Conservation (phyloP, 768 basidiomycete species). For the Tylopilus sp. region DNA sequence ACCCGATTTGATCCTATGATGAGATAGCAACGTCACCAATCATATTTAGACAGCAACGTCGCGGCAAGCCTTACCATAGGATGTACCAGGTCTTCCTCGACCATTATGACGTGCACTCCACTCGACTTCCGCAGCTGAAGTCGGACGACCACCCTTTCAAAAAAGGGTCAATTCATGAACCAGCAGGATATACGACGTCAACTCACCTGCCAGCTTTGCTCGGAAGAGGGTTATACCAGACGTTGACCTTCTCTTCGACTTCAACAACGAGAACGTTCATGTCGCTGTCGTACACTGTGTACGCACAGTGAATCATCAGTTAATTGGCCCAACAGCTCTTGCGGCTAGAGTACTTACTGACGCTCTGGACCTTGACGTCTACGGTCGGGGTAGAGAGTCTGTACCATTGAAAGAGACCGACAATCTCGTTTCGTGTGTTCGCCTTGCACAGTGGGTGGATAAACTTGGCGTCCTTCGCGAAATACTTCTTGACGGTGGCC, state of each 20-base stretch:
- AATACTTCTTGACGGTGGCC: constrained; percentile 45
- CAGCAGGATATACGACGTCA: background rate
- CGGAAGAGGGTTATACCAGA: constrained; percentile 49
- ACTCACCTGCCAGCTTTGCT: constrained; percentile 46
- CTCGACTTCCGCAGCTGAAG: constrained; percentile 46
- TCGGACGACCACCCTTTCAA: constrained; percentile 43
- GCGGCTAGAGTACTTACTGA: constrained; percentile 37
- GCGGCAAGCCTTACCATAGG: constrained; percentile 37
- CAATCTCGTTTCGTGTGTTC: constrained; percentile 51
- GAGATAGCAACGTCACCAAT: background rate
- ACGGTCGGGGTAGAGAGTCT: constrained; percentile 56
- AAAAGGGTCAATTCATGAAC: background rate
- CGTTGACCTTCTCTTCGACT: constrained; percentile 36
- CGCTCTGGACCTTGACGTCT: constrained; percentile 37
- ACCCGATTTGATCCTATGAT: constrained; percentile 21
- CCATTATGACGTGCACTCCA: constrained; percentile 42
- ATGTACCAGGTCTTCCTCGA: constrained; percentile 60
- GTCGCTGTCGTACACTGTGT: constrained; percentile 52
- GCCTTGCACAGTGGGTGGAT: constrained; percentile 56
- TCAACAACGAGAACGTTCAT: constrained; percentile 47
- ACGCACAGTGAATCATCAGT: constrained; percentile 1
- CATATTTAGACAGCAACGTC: background rate
- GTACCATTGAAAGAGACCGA: constrained; percentile 63
- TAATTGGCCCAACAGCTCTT: background rate
- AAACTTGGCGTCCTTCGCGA: constrained; percentile 52